Percentiles rank a stretch among this genome's conserved stretches.
These are phyloP conservation scores for Colletotrichum sojae DNA, from an alignment of 2,329 filamentous ascomycete genomes.

Conservation along the genomic window DNA sequence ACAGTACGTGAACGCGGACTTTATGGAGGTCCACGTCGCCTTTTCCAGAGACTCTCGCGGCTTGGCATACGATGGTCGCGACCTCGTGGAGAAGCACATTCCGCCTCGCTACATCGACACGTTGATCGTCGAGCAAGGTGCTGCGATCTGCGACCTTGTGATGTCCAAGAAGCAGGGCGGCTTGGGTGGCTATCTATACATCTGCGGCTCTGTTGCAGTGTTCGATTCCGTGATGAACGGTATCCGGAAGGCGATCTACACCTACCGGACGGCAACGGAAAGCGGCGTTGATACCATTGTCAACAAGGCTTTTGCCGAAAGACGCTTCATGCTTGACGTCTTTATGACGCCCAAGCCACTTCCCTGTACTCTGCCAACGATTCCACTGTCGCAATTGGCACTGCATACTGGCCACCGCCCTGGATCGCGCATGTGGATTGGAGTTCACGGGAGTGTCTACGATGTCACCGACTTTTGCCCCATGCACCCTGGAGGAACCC, in stretches of 20 bases:
- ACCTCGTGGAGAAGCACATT: constrained; percentile 64
- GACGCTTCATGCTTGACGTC: constrained; percentile 70
- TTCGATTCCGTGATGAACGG: constrained; percentile 70
- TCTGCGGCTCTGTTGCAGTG: constrained; percentile 49
- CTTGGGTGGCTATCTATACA: constrained; percentile 48
- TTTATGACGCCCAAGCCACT: constrained; percentile 70
- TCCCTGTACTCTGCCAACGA: constrained; percentile 64
- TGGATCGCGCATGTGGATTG: constrained; percentile 64
- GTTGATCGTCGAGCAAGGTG: constrained; percentile 65
- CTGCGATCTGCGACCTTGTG: constrained; percentile 65
- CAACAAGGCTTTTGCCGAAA: constrained; percentile 67
- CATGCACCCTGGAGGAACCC: constrained; percentile 67
- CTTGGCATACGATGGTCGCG: constrained; percentile 59
- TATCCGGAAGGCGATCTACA: constrained; percentile 68
- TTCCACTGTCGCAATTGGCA: constrained; percentile 64
- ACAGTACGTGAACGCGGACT: constrained; percentile 60
- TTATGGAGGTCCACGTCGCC: constrained; percentile 67
- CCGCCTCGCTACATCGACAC: constrained; percentile 67
- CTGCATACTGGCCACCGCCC: constrained; percentile 65
- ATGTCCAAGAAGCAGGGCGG: constrained; percentile 71
- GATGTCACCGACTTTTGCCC: constrained; percentile 67
- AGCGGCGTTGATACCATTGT: constrained; percentile 65
- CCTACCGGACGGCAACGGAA: constrained; percentile 65
- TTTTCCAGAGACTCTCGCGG: constrained; percentile 66
- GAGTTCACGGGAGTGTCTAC: constrained; percentile 67